These are phyloP conservation scores for Serendipita sp. DNA, from an alignment of 768 basidiomycete genomes.

Conservation along the genomic window DNA sequence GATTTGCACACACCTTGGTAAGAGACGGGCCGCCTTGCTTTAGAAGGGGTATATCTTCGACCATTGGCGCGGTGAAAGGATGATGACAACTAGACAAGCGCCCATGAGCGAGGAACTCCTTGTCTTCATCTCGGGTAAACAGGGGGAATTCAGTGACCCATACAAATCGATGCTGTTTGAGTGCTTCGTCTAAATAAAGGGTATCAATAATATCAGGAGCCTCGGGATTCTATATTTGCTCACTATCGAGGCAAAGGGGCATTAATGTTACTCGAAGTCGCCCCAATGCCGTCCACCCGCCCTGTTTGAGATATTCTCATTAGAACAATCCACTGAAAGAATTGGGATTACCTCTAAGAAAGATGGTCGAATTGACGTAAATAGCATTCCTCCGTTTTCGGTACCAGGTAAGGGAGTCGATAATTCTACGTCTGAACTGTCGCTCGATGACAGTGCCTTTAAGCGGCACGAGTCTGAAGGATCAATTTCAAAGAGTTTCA, in stretches of 20 bases:
- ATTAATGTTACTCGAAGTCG: slow-evolving; percentile 29
- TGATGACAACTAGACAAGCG: slow-evolving; percentile 90
- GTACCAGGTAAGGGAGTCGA: neutral
- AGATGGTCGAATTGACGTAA: neutral
- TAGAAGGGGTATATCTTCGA: slow-evolving; percentile 67
- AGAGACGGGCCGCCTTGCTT: slow-evolving; percentile 43
- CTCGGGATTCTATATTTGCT: slow-evolving; percentile 11
- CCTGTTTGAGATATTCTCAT: slow-evolving; percentile 31
- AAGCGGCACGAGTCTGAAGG: too few species aligned
- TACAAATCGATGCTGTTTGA: slow-evolving; percentile 59
- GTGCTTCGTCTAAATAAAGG: slow-evolving; percentile 20
- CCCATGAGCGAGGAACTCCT: slow-evolving; percentile 69
- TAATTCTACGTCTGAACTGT: neutral
- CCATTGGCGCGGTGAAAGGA: slow-evolving; percentile 93
- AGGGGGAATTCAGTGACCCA: slow-evolving; percentile 96
- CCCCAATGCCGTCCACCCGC: slow-evolving; percentile 74
- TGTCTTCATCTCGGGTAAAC: slow-evolving; percentile 79
- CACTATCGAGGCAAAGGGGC: neutral
- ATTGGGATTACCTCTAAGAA: slow-evolving; percentile 28
- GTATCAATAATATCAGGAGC: neutral
- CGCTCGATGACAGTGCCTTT: neutral
- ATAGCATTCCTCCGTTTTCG: neutral
- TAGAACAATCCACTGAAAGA: slow-evolving; percentile 5
- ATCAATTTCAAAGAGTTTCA: neutral
- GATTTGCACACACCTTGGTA: slow-evolving; percentile 25